Evolutionary conservation across 148 eudicot genomes (phyloP).

Genomic region (Dianthus caryophyllus): DNA sequence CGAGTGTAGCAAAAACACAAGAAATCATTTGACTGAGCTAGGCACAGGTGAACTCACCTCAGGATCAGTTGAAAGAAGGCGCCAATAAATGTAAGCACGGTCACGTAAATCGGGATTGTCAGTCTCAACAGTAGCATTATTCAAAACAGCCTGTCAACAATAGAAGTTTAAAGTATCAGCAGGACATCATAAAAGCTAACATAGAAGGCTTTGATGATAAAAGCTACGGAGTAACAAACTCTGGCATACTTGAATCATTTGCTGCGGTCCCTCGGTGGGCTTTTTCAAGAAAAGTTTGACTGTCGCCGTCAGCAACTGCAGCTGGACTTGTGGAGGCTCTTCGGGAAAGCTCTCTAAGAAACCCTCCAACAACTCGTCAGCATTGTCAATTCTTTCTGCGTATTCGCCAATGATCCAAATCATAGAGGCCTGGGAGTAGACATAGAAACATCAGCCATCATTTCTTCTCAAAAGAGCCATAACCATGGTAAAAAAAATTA

Average conservation of each 20-base stretch:
- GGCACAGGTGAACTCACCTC: slow-evolving; percentile 57
- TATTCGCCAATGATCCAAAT: slow-evolving; percentile 99
- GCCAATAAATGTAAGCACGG: slow-evolving; percentile 98
- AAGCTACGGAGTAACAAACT: too few species aligned
- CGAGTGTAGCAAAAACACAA: neutral
- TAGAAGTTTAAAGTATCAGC: slow-evolving; percentile 4
- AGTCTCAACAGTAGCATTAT: slow-evolving; percentile 98
- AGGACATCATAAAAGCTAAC: slow-evolving; percentile 10
- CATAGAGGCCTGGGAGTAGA: slow-evolving; percentile 76
- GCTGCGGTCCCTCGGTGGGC: slow-evolving; percentile 99
- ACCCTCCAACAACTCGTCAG: slow-evolving; percentile 96
- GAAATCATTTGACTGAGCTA: neutral
- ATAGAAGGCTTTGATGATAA: neutral
- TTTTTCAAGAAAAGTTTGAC: slow-evolving; percentile 96
- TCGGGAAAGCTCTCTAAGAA: slow-evolving; percentile 93
- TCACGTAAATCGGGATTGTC: slow-evolving; percentile 97
- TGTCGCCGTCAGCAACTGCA: slow-evolving; percentile 91
- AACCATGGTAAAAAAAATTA: slow-evolving; percentile 28
- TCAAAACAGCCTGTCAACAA: slow-evolving; percentile 76
- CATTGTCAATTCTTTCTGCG: slow-evolving; percentile 98
- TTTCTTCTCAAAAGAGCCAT: slow-evolving; percentile 5
- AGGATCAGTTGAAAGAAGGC: slow-evolving; percentile 97
- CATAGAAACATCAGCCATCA: slow-evolving; percentile 11
- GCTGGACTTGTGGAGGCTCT: slow-evolving; percentile 95
- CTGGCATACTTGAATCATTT: slow-evolving; percentile 91